These are phyloP conservation scores for Trichophyton rubrum DNA, from an alignment of 2,329 filamentous ascomycete genomes.

Conservation along the genomic window DNA sequence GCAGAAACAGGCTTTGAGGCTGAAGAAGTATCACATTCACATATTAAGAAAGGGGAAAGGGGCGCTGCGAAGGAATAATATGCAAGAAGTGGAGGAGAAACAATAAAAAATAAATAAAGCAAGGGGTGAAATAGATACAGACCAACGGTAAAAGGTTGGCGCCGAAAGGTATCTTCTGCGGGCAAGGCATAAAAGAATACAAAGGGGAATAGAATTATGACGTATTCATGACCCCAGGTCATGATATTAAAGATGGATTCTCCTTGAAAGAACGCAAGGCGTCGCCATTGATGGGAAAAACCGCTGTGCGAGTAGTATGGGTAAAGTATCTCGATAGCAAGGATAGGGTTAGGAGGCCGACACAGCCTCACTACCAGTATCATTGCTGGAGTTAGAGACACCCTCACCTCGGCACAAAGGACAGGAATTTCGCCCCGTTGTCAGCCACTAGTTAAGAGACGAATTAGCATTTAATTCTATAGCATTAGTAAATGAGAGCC, in stretches of 20 bases:
- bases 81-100: neutral
- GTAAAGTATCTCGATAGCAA: neutral
- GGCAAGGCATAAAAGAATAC: neutral
- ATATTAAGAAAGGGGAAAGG: neutral
- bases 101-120: neutral
- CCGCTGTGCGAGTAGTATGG: neutral
- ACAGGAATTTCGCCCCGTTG: constrained; percentile 53
- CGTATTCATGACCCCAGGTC: neutral
- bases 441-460: constrained; percentile 45
- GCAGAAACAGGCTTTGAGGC: neutral
- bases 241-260: neutral
- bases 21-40: neutral
- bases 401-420: constrained; percentile 49
- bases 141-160: neutral
- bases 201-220: neutral
- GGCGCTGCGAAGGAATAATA: neutral
- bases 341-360: neutral
- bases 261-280: neutral
- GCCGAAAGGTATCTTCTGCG: neutral
- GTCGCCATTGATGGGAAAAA: neutral
- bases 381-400: constrained; percentile 35
- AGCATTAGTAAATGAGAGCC: constrained; percentile 16
- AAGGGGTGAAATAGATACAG: neutral
- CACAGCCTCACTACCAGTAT: neutral
- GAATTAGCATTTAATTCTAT: neutral